These are phyloP conservation scores for Starmera stellimalicola DNA, from an alignment of 1,139 yeast genomes.

Conservation along the genomic window DNA sequence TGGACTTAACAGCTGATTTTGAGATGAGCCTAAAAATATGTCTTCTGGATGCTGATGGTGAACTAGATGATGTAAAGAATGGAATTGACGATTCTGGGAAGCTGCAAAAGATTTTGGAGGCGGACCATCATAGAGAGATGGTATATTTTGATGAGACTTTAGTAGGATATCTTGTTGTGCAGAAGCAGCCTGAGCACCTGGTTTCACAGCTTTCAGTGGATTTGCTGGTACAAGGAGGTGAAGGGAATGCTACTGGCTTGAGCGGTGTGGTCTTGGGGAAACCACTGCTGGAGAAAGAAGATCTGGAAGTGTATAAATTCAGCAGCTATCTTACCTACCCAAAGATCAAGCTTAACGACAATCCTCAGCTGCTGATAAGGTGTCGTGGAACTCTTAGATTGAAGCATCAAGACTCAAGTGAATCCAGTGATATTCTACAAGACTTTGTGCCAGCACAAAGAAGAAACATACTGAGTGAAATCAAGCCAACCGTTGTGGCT, in stretches of 20 bases:
- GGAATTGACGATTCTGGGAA: too few relatives aligned
- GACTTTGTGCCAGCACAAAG: slow-evolving; percentile 13
- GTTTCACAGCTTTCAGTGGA: slow-evolving; percentile 3
- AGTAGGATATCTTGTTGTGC: slow-evolving; percentile 26
- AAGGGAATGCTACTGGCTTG: neutral
- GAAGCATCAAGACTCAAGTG: neutral
- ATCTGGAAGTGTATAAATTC: slow-evolving; percentile 7
- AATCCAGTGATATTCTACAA: neutral
- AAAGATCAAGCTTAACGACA: slow-evolving; percentile 10
- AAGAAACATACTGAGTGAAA: slow-evolving; percentile 15
- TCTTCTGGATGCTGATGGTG: too few relatives aligned
- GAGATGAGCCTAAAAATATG: too few relatives aligned
- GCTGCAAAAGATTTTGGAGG: too few relatives aligned
- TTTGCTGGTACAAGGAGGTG: slow-evolving; percentile 1
- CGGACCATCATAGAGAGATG: slow-evolving; percentile 7
- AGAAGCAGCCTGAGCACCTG: slow-evolving; percentile 9
- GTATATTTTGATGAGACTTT: slow-evolving; percentile 33
- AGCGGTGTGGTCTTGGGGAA: neutral
- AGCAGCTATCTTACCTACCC: slow-evolving; percentile 12
- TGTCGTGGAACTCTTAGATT: slow-evolving; percentile 3
- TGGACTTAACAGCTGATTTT: too few relatives aligned
- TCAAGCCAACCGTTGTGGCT: slow-evolving; percentile 10
- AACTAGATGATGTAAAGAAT: too few relatives aligned
- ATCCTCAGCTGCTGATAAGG: slow-evolving; percentile 10
- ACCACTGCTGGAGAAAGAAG: neutral